A percentile compares a stretch with the other conserved stretches of the same genome.
phyloP scores from a whole-genome alignment of 1,139 yeast species.

The Maudiozyma humilis region DNA sequence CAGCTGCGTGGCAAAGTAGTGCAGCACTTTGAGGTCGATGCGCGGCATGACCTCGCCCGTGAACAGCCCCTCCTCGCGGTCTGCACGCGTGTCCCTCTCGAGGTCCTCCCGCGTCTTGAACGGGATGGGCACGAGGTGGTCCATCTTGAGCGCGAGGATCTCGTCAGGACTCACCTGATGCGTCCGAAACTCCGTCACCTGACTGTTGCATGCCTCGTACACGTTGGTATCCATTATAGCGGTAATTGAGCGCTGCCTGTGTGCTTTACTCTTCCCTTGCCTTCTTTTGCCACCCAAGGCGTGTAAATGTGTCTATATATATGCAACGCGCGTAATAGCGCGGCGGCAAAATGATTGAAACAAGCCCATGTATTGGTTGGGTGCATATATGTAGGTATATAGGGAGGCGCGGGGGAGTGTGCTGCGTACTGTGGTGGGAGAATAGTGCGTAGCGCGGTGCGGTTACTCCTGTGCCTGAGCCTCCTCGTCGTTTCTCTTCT shows the following conservation, averaged over 20 bases:
- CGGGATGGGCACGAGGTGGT: constrained; percentile 27
- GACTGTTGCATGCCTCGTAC: constrained; percentile 29
- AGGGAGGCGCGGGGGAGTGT: too few species aligned
- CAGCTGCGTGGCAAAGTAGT: constrained; percentile 29
- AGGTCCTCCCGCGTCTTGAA: constrained; percentile 27
- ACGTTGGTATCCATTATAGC: constrained; percentile 17
- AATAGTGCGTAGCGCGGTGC: too few species aligned
- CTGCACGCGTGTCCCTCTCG: constrained; percentile 17
- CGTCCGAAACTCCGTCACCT: constrained; percentile 20
- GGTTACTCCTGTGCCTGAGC: constrained; percentile 1
- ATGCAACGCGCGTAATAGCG: too few species aligned
- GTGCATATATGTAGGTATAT: not conserved
- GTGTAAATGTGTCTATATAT: not conserved
- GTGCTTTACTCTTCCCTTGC: not conserved
- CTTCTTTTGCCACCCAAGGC: too few species aligned
- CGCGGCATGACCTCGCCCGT: constrained; percentile 25
- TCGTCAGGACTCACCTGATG: constrained; percentile 29
- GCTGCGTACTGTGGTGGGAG: too few species aligned
- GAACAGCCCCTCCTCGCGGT: constrained; percentile 21
- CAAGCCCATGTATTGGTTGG: not conserved
- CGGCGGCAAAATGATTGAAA: not conserved
- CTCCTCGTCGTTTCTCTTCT: constrained; percentile 46
- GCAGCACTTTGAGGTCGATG: constrained; percentile 28
- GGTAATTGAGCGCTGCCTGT: too few species aligned
- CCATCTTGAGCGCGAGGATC: constrained; percentile 23